Conservation (phyloP, 225 moss, liverwort and hornwort genomes). For the Sphagnum contortum region DNA sequence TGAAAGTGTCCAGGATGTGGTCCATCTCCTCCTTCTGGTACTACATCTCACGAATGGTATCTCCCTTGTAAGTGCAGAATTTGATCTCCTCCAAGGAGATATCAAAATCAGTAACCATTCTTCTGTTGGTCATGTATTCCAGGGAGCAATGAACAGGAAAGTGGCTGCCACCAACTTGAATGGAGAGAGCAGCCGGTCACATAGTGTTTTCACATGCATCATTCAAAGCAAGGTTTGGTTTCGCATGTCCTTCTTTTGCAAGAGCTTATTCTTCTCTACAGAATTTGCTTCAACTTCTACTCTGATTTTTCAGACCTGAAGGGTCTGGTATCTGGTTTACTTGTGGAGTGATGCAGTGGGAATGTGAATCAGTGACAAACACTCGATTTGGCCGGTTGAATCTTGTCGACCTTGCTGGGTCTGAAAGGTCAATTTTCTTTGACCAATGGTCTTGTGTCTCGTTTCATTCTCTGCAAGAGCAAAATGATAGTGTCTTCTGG, state of each 20-base stretch:
- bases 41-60: too few relatives aligned
- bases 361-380: slow-evolving; percentile 8
- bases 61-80: too few relatives aligned
- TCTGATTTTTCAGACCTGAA: background rate
- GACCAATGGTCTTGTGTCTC: background rate
- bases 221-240: slow-evolving; percentile 12
- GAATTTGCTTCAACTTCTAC: background rate
- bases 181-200: slow-evolving; percentile 12
- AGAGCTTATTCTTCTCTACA: too few relatives aligned
- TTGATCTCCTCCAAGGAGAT: too few relatives aligned
- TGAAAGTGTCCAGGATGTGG: slow-evolving; percentile 6
- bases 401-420: slow-evolving; percentile 11
- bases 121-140: too few relatives aligned
- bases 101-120: too few relatives aligned
- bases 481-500: background rate
- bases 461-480: background rate
- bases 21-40: slow-evolving; percentile 38
- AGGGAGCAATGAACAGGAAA: slow-evolving; percentile 15
- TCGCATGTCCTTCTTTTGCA: background rate
- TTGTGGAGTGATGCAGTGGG: slow-evolving; percentile 4
- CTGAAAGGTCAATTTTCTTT: slow-evolving; percentile 2
- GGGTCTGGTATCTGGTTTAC: background rate
- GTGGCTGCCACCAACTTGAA: slow-evolving; percentile 17
- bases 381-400: slow-evolving; percentile 9
- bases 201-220: slow-evolving; percentile 15